A percentile compares a stretch with the other conserved stretches of the same genome.
Evolutionary conservation across 2,329 filamentous ascomycete species (phyloP).

Genomic region (Fusarium sp.): DNA sequence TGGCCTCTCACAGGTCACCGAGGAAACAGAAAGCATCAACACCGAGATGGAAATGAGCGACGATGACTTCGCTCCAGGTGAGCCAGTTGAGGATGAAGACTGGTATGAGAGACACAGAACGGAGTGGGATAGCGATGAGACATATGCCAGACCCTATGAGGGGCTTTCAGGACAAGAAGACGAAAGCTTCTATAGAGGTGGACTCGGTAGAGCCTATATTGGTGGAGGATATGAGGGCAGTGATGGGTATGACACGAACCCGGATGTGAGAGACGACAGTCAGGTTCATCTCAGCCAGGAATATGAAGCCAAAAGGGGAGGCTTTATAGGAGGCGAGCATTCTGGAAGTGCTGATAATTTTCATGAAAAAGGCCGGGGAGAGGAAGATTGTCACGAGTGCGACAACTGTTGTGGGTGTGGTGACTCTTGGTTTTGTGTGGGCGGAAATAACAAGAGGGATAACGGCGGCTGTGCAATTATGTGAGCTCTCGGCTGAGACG

Average conservation of each 20-base stretch:
- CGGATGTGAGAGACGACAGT: not conserved
- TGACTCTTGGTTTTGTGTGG: constrained; percentile 1
- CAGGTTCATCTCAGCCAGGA: not conserved
- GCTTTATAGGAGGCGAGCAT: not conserved
- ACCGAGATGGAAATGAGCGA: not conserved
- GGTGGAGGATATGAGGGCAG: not conserved
- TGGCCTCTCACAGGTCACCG: not conserved
- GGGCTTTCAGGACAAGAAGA: too few relatives aligned
- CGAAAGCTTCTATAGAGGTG: not conserved
- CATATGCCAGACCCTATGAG: not conserved
- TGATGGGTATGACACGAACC: constrained; percentile 10
- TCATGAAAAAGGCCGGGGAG: not conserved
- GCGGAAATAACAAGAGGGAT: not conserved
- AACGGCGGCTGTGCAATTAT: constrained; percentile 23
- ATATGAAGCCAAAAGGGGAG: not conserved
- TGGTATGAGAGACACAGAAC: not conserved
- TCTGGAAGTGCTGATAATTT: not conserved
- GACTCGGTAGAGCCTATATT: not conserved
- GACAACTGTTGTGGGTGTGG: not conserved
- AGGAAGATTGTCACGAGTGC: not conserved
- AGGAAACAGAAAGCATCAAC: not conserved
- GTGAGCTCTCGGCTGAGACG: not conserved
- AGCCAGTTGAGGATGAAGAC: not conserved
- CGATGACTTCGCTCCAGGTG: not conserved
- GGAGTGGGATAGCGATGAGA: not conserved